Conservation (phyloP, 176 grass and related monocot species). For the Metroxylon sagu region DNA sequence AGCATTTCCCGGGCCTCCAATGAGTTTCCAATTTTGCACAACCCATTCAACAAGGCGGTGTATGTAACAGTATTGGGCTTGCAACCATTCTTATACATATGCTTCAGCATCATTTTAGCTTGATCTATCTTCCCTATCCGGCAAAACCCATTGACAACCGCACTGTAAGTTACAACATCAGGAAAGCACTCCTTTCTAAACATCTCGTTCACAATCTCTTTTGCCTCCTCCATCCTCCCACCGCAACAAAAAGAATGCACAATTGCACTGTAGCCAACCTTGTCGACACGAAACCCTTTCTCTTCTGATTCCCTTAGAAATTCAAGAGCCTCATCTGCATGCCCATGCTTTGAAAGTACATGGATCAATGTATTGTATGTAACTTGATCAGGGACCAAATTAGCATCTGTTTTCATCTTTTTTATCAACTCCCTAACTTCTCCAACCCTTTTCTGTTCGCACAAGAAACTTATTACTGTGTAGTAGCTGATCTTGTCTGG, state of each 20-base stretch:
- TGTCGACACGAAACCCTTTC: constrained; percentile 62
- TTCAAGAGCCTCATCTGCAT: constrained; percentile 67
- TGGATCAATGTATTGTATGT: constrained; percentile 81
- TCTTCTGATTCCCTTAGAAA: constrained; percentile 70
- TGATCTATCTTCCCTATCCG: constrained; percentile 62
- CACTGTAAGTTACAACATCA: constrained; percentile 91
- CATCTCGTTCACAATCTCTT: constrained; percentile 65
- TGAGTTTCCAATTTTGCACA: constrained; percentile 67
- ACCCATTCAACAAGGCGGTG: constrained; percentile 78
- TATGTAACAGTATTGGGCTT: constrained; percentile 89
- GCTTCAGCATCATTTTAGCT: constrained; percentile 66
- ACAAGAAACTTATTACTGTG: constrained; percentile 80
- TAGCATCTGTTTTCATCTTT: constrained; percentile 52
- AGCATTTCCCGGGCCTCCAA: constrained; percentile 73
- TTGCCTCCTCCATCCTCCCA: constrained; percentile 76
- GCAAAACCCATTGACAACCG: constrained; percentile 87
- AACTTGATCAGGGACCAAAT: constrained; percentile 68
- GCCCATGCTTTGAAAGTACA: constrained; percentile 68
- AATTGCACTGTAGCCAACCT: constrained; percentile 67
- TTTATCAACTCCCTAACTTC: constrained; percentile 49
- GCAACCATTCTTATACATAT: constrained; percentile 68
- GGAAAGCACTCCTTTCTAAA: constrained; percentile 53
- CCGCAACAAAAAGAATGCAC: constrained; percentile 64
- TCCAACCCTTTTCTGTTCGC: constrained; percentile 63
- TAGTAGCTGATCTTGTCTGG: constrained; percentile 91